Percentiles rank a stretch among this genome's conserved stretches.
Evolutionary conservation across 768 basidiomycete genomes (phyloP).

Genomic region (Panellus pusillus): DNA sequence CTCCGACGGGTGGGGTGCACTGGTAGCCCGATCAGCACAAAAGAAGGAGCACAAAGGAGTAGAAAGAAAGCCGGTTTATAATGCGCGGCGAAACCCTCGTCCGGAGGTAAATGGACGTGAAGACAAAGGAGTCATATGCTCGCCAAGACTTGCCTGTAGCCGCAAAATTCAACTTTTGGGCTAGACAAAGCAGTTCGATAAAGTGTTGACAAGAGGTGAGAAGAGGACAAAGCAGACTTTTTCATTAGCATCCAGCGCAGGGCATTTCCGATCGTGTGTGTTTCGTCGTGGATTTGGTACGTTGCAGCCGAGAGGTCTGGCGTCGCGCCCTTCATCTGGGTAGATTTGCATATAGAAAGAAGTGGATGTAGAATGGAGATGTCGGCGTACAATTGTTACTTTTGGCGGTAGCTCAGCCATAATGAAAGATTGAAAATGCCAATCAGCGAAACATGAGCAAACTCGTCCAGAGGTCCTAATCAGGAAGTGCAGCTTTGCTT

Average conservation of each 20-base stretch:
- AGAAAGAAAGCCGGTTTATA: slow-evolving; percentile 7
- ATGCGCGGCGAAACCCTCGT: neutral
- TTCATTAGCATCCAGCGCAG: slow-evolving; percentile 99
- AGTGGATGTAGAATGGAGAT: neutral
- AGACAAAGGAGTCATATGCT: neutral
- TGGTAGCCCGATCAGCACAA: slow-evolving; percentile 27
- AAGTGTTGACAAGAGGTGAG: slow-evolving; percentile 1
- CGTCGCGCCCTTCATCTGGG: slow-evolving; percentile 82
- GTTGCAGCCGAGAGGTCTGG: slow-evolving; percentile 86
- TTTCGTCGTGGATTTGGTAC: slow-evolving; percentile 89
- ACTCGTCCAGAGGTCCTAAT: no score
- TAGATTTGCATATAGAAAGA: neutral
- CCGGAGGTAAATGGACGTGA: neutral
- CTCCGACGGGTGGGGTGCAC: slow-evolving; percentile 95
- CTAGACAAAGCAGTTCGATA: slow-evolving; percentile 38
- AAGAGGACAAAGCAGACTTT: slow-evolving; percentile 59
- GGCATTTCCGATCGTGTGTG: slow-evolving; percentile 94
- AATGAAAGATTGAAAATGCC: neutral
- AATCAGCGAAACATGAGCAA: no score
- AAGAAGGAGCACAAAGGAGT: slow-evolving; percentile 2
- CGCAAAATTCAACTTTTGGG: slow-evolving; percentile 97
- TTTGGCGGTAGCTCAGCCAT: slow-evolving; percentile 9
- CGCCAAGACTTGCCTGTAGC: slow-evolving; percentile 71
- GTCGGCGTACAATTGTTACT: slow-evolving; percentile 4
- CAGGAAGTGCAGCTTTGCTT: no score